These are phyloP conservation scores for Microcyclospora pomicola DNA, from an alignment of 2,329 filamentous ascomycete genomes.

Conservation along the genomic window DNA sequence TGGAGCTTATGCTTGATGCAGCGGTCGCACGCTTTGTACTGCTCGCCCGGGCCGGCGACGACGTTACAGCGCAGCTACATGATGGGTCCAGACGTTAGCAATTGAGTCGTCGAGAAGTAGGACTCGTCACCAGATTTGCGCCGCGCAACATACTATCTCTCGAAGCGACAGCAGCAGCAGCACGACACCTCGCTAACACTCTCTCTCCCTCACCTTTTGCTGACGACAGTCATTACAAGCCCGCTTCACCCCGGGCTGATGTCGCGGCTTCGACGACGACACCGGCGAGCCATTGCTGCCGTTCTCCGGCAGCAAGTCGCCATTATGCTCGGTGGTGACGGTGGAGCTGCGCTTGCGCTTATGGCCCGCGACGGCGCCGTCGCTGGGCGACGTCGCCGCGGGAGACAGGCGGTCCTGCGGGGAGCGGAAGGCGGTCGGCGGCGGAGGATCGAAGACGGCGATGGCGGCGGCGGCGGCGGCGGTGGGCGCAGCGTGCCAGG, in stretches of 20 bases:
- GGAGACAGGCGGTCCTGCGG: constrained; percentile 9
- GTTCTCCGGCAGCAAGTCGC: constrained; percentile 5
- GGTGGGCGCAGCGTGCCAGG: no score
- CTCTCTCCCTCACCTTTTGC: constrained; percentile 51
- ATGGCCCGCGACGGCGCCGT: constrained; percentile 2
- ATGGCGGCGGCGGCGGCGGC: no score
- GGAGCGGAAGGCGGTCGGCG: no score
- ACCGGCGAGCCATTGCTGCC: constrained; percentile 5
- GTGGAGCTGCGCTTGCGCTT: constrained; percentile 12
- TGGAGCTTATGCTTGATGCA: constrained; percentile 68
- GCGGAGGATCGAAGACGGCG: no score
- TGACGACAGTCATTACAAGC: constrained; percentile 77
- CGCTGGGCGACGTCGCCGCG: constrained; percentile 7
- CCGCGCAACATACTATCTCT: background rate
- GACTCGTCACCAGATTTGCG: background rate
- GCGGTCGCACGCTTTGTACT: constrained; percentile 59
- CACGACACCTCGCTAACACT: background rate
- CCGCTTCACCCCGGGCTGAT: constrained; percentile 47
- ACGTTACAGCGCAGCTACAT: constrained; percentile 68
- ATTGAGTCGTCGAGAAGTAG: constrained; percentile 5
- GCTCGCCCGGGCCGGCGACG: constrained; percentile 50
- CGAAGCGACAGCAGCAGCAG: background rate
- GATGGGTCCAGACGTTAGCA: constrained; percentile 9
- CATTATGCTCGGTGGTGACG: constrained; percentile 1
- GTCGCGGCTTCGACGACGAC: constrained; percentile 13